These are phyloP conservation scores for Hyphodiscus sp. DNA, from an alignment of 2,329 filamentous ascomycete genomes.

Conservation along the genomic window DNA sequence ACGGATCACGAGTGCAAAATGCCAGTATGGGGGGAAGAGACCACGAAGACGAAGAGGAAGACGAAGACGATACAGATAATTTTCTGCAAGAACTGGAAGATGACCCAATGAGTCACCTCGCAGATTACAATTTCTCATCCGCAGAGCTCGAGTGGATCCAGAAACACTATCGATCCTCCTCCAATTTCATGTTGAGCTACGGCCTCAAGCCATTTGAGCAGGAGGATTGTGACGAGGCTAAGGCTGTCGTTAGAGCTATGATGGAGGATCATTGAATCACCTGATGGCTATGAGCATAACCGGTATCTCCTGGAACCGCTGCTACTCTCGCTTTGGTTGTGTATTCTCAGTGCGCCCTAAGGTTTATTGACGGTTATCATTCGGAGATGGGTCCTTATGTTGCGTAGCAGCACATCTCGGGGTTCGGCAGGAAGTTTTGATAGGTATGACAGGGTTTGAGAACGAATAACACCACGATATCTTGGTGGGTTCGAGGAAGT, in stretches of 20 bases:
- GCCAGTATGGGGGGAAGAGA: neutral
- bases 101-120: slow-evolving; percentile 2
- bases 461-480: too few species aligned
- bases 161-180: slow-evolving; percentile 3
- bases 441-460: too few species aligned
- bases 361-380: too few species aligned
- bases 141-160: slow-evolving; percentile 2
- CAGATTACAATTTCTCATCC: slow-evolving; percentile 4
- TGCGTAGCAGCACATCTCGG: too few species aligned
- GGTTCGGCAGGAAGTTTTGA: too few species aligned
- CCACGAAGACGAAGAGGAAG: slow-evolving; percentile 2
- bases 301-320: too few species aligned
- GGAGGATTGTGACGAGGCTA: slow-evolving; percentile 6
- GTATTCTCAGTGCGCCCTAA: too few species aligned
- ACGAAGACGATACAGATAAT: neutral
- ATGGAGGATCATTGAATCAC: neutral
- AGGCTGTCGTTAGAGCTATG: slow-evolving; percentile 1
- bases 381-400: too few species aligned
- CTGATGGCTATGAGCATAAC: too few species aligned
- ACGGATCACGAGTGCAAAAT: neutral
- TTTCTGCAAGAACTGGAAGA: slow-evolving; percentile 3
- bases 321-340: too few species aligned
- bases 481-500: too few species aligned
- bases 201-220: slow-evolving; percentile 5
- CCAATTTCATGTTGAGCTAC: slow-evolving; percentile 25